These are phyloP conservation scores for Triangularia verruculosa DNA, from an alignment of 2,329 filamentous ascomycete genomes.

Conservation along the genomic window DNA sequence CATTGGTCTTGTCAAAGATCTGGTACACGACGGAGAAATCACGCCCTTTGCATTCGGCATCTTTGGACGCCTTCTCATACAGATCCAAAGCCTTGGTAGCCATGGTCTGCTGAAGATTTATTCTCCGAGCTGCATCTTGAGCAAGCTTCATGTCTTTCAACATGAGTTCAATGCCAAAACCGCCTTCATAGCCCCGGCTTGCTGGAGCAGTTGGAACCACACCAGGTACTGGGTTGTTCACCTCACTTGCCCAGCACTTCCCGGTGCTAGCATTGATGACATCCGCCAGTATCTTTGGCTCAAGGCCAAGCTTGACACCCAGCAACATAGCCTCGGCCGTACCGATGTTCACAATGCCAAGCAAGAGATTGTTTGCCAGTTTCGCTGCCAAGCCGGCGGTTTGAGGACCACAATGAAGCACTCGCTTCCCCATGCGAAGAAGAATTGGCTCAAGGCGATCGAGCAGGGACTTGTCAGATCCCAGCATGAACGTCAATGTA, in stretches of 20 bases:
- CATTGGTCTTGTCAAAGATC: background rate
- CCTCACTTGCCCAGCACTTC: conserved; percentile 91
- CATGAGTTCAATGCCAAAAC: conserved; percentile 77
- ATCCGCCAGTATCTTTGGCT: conserved; percentile 65
- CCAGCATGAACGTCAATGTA: conserved; percentile 94
- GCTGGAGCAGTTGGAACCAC: conserved; percentile 76
- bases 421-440: conserved; percentile 77
- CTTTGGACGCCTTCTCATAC: conserved; percentile 63
- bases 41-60: conserved; percentile 54
- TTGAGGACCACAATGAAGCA: conserved; percentile 81
- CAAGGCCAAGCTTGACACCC: conserved; percentile 59
- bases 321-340: conserved; percentile 66
- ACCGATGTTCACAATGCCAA: conserved; percentile 86
- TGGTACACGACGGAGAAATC: conserved; percentile 83
- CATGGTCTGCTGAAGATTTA: conserved; percentile 49
- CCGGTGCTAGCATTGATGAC: conserved; percentile 94
- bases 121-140: conserved; percentile 67
- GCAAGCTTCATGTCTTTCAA: conserved; percentile 74
- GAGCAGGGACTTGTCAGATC: conserved; percentile 60
- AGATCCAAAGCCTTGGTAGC: conserved; percentile 62
- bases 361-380: conserved; percentile 93
- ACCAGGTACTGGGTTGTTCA: conserved; percentile 91
- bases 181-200: conserved; percentile 70
- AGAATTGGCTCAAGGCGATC: conserved; percentile 66
- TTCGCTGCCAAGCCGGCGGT: conserved; percentile 87